Conservation (phyloP, 2,329 filamentous ascomycete genomes). For the Graphium sp. region DNA sequence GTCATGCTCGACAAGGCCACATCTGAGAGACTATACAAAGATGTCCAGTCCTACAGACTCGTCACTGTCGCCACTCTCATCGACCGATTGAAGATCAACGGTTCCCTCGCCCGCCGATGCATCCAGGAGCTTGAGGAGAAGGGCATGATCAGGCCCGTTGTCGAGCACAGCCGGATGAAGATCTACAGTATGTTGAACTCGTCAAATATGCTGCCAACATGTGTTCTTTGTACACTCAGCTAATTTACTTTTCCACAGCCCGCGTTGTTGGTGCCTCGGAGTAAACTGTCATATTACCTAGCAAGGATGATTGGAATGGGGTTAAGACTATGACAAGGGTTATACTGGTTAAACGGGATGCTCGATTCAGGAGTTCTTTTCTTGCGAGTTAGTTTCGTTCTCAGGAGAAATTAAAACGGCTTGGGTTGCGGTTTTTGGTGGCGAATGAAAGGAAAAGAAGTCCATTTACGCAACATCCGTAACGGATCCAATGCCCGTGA, state of each 20-base stretch:
- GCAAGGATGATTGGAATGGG: constrained; percentile 6
- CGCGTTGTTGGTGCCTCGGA: constrained; percentile 40
- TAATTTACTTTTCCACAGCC: constrained; percentile 26
- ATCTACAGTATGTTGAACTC: constrained; percentile 65
- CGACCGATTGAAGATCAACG: constrained; percentile 99
- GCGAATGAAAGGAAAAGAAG: too few species aligned
- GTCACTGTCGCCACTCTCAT: constrained; percentile 97
- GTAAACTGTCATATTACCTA: too few species aligned
- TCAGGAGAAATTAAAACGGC: too few species aligned
- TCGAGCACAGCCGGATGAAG: constrained; percentile 91
- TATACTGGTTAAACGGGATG: too few species aligned
- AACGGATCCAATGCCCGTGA: too few species aligned
- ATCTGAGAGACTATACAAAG: constrained; percentile 98
- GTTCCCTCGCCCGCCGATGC: constrained; percentile 81
- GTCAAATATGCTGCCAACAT: constrained; percentile 11
- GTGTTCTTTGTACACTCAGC: too few species aligned
- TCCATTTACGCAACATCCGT: too few species aligned
- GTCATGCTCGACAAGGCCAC: constrained; percentile 97
- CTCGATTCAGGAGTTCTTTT: too few species aligned
- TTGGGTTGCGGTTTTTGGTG: too few species aligned
- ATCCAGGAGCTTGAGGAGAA: constrained; percentile 91
- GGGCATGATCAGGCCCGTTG: constrained; percentile 95
- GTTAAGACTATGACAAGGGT: too few species aligned
- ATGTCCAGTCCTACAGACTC: constrained; percentile 99
- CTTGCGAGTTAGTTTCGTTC: too few species aligned